Conservation (phyloP, 2,329 filamentous ascomycete species). For the Penicillium sp. region DNA sequence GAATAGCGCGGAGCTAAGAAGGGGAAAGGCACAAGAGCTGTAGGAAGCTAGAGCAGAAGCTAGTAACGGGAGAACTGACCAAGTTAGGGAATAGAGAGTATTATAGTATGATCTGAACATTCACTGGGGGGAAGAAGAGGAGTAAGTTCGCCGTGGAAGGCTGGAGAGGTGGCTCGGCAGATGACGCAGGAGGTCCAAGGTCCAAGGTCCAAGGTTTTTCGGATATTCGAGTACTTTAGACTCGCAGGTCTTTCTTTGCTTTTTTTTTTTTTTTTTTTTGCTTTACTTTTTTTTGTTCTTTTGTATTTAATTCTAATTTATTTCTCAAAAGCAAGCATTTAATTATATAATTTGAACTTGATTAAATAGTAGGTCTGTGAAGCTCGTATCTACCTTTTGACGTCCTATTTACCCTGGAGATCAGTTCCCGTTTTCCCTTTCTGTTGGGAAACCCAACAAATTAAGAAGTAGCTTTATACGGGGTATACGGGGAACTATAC, state of each 20-base stretch:
- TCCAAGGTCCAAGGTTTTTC: neutral
- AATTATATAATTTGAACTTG: no score
- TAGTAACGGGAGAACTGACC: slow-evolving; percentile 1
- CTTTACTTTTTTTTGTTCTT: neutral
- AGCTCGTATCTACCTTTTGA: no score
- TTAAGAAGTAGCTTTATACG: neutral
- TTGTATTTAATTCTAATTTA: neutral
- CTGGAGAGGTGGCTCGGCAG: slow-evolving; percentile 15
- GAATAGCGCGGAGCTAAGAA: neutral
- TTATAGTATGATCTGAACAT: neutral
- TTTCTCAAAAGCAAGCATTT: neutral
- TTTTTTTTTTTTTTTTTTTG: neutral
- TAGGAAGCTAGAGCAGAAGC: neutral
- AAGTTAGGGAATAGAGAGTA: neutral
- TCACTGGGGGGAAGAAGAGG: neutral
- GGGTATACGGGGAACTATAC: neutral
- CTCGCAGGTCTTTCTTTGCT: neutral
- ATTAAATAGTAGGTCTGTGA: no score
- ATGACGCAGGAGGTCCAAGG: slow-evolving; percentile 2
- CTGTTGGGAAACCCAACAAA: slow-evolving; percentile 32
- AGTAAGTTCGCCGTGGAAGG: slow-evolving; percentile 1
- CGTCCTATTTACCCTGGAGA: slow-evolving; percentile 10
- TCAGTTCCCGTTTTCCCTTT: slow-evolving; percentile 21
- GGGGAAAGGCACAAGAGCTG: neutral
- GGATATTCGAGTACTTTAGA: neutral